A percentile compares a stretch with the other conserved stretches of the same genome.
Conservation (phyloP, 2,329 filamentous ascomycete genomes). For the Pyricularia sp. region DNA sequence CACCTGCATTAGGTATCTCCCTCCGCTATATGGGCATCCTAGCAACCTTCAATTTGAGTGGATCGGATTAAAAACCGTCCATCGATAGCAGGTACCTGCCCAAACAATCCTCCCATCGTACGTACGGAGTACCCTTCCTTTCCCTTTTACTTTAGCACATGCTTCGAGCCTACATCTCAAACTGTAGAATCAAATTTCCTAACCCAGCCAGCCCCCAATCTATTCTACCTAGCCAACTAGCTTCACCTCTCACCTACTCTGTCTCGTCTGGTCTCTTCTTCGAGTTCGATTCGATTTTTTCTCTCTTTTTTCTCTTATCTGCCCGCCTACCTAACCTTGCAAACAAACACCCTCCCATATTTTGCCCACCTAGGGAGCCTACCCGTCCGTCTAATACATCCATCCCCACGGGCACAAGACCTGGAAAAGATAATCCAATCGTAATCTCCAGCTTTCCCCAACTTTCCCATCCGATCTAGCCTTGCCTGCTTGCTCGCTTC, state of each 20-base stretch:
- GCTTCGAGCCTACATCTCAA: not conserved
- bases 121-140: not conserved
- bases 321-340: not conserved
- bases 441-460: not conserved
- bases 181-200: not conserved
- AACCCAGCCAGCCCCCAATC: not conserved
- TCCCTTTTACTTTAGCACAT: not conserved
- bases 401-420: not conserved
- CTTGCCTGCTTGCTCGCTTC: not conserved
- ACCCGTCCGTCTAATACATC: not conserved
- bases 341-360: too few species aligned
- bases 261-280: not conserved
- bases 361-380: not conserved
- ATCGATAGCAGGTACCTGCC: not conserved
- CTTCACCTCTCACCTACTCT: not conserved
- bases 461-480: not conserved
- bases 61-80: not conserved
- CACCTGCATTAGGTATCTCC: not conserved
- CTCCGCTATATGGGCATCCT: not conserved
- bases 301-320: not conserved
- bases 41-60: not conserved
- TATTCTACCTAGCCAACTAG: not conserved
- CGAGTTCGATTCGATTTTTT: not conserved
- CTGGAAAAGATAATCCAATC: not conserved
- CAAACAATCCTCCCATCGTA: not conserved